Base-by-base conservation (phyloP, 2,329 filamentous ascomycete species). In the Penicillium sp. region DNA sequence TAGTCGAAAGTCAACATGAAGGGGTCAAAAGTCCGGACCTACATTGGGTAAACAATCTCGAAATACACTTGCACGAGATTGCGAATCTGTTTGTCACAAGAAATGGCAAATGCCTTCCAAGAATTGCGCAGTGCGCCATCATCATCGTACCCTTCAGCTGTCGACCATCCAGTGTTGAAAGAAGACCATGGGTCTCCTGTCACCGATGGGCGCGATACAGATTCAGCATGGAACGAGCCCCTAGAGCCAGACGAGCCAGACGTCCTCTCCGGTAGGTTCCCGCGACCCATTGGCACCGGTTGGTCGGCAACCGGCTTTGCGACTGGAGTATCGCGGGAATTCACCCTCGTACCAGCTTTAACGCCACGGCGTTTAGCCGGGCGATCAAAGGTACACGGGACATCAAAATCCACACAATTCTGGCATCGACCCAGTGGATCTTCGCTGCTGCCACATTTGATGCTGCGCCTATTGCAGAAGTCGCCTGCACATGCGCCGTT, bases 21-120 rank as follows among this genome's bases (percentile, higher is more conserved):
- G 27, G 29, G 26, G 10, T 21, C 16, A 14, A 47, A 29, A 33
- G 19, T 35, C 7, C 14, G 26, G 43, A 37, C 69, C 52, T 64
- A 79, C 63, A 83, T 78, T 2, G 81, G 81, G 66, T 83, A 83
- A n/a, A 82, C 77, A 44, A 81, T 75, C 56, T 82, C 78, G 66
- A 81, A 80, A 70, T 82, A 83, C 16, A 83, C 71, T 16, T 80
- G 74, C 24, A 81, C 71, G n/a, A 81, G 68, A 63, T 75, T 71
- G 50, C 73, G 68, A 43, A 82, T 76, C 41, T 70, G 70, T 27
- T 61, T 64, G 49, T 75, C 68, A 62, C 70, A 73, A n/a, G 73
- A 72, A 33, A 77, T 66, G 10, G 71, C 71, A 57, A 78, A 78
- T 6, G 75, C 74, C 33, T 70, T 73, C 77, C 77, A 79, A 44